Percentiles rank a stretch among this genome's conserved stretches.
These are phyloP conservation scores for Zalaria obscura DNA, from an alignment of 2,329 filamentous ascomycete species.

Conservation along the genomic window DNA sequence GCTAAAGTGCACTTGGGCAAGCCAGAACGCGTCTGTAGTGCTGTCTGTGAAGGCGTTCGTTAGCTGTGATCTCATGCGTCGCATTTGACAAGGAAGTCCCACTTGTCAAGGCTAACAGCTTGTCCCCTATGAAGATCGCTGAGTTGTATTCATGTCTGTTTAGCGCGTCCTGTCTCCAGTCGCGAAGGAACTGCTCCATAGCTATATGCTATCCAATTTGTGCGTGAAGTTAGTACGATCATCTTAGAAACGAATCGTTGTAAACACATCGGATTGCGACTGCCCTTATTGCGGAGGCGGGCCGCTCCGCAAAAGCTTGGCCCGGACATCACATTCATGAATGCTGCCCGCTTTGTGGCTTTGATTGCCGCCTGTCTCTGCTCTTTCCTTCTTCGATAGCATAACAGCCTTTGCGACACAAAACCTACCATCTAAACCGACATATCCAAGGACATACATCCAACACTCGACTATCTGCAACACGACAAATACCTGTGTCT, in stretches of 20 bases:
- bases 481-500: no score
- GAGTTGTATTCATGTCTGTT: constrained; percentile 95
- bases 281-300: not conserved
- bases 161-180: constrained; percentile 89
- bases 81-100: constrained; percentile 17
- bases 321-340: no score
- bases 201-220: not conserved
- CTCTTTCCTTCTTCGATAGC: no score
- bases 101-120: constrained; percentile 89
- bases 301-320: no score
- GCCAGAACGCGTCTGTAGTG: constrained; percentile 89
- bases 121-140: constrained; percentile 94
- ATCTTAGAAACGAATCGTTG: not conserved
- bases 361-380: no score
- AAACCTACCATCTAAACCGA: no score
- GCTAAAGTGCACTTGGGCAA: constrained; percentile 95
- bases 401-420: no score
- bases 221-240: not conserved
- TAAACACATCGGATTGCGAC: not conserved
- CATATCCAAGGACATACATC: no score
- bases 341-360: no score
- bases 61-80: not conserved
- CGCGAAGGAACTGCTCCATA: constrained; percentile 89
- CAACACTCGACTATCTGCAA: no score
- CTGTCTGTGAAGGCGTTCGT: constrained; percentile 45